Evolutionary conservation across 139 green algal species (phyloP), one percentile per base, ranked within the genome.

Genomic region (Trebouxia sp.): DNA sequence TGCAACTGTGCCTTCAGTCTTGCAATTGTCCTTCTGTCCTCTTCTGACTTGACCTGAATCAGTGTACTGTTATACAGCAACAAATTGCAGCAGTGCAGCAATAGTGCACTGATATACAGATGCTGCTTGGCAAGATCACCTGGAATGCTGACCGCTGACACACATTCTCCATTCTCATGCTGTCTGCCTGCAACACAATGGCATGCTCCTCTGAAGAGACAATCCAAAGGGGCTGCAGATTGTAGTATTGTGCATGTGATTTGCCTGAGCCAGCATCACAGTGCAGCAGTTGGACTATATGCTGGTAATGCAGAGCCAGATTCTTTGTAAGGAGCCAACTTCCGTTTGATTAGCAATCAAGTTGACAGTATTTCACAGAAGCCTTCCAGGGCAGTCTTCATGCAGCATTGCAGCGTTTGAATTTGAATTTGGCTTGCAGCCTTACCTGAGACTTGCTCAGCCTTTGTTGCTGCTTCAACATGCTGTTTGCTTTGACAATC

Each of bases 1-100:
- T 32, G 17, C 22, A 75, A 14, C 14, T 50, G 65, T 32, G 6
- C 37, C 5, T 14, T 28, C 37, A 75, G 30, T 32, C 37, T 26
- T 11, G 6, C 17, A 6, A 75, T 75, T 28, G 38, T 17, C 10
- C 38, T 35, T 11, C 41, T 39, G n/a, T 77, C 69, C 41, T 77
- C 69, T 26, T 53, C 69, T 15, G 26, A 22, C n/a, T 51, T 77
- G 22, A 53, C 69, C 69, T 77, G 69, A 15, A 51, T 17, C 39
- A 76, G 50, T 3, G 4, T 56, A 3, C 2, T 3, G 2, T 22
- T 3, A 22, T 17, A 58, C 5, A 28, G 20, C 26, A 17, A 58
- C 22, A 10, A 58, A 28, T 58, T 56, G 48, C 48, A 22, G 50
- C 50, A 58, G 50, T 28, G 50, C 50, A 58, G 50, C 2, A 2